Evolutionary conservation across 2,329 filamentous ascomycete species (phyloP).

Genomic region (Fusarium albidum): DNA sequence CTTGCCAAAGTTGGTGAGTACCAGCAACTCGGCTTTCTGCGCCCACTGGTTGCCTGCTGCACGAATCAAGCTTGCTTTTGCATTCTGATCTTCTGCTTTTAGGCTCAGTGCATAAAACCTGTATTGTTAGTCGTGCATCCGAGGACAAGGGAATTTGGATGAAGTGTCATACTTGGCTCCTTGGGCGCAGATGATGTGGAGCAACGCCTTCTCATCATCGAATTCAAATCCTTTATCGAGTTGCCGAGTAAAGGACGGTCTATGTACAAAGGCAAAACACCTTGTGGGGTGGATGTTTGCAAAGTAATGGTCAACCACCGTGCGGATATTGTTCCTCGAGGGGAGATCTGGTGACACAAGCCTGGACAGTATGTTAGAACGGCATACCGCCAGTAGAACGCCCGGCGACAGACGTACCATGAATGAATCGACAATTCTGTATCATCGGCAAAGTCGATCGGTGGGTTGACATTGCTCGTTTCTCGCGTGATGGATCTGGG

Average conservation of each 20-base stretch:
- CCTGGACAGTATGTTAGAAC: slow-evolving; percentile 36
- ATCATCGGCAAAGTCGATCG: slow-evolving; percentile 38
- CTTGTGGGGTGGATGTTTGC: slow-evolving; percentile 51
- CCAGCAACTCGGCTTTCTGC: slow-evolving; percentile 46
- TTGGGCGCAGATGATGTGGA: slow-evolving; percentile 50
- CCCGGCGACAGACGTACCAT: slow-evolving; percentile 21
- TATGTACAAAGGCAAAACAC: slow-evolving; percentile 52
- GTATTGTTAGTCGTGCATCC: slow-evolving; percentile 12
- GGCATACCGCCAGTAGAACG: background rate
- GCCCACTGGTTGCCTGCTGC: slow-evolving; percentile 50
- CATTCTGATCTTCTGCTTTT: slow-evolving; percentile 42
- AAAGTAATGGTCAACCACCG: slow-evolving; percentile 49
- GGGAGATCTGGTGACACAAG: slow-evolving; percentile 46
- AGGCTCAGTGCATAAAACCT: slow-evolving; percentile 47
- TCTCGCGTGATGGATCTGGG: slow-evolving; percentile 34
- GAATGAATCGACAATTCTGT: slow-evolving; percentile 40
- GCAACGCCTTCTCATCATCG: slow-evolving; percentile 48
- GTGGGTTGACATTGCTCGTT: slow-evolving; percentile 30
- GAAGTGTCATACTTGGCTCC: slow-evolving; percentile 46
- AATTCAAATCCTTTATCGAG: slow-evolving; percentile 47
- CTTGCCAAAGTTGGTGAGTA: slow-evolving; percentile 49
- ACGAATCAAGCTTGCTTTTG: slow-evolving; percentile 42
- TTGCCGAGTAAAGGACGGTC: slow-evolving; percentile 49
- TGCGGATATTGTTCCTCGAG: slow-evolving; percentile 45
- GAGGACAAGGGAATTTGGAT: background rate